Conservation (phyloP, 2,329 filamentous ascomycete species). For the Neopestalotiopsis sp. region DNA sequence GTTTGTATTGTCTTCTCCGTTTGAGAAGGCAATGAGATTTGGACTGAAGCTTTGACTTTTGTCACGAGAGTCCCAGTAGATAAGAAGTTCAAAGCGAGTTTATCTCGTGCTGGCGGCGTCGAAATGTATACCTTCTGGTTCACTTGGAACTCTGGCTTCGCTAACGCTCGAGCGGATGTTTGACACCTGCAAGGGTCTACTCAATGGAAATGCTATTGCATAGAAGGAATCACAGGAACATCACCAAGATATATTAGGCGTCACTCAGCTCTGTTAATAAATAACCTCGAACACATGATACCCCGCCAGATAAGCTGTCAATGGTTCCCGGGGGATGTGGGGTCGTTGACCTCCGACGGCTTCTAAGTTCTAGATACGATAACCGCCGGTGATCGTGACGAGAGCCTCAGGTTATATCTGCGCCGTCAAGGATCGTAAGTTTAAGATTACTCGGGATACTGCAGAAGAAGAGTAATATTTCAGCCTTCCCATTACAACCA, state of each 20-base stretch:
- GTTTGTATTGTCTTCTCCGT: not conserved
- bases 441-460: not conserved
- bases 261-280: constrained; percentile 15
- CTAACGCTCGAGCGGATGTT: no score
- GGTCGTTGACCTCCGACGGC: constrained; percentile 15
- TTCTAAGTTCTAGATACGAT: constrained; percentile 5
- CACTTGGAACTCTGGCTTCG: no score
- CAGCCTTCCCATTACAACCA: not conserved
- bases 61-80: no score
- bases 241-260: not conserved
- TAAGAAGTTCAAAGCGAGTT: no score
- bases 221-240: not conserved
- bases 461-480: not conserved
- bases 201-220: no score
- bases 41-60: not conserved
- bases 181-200: no score
- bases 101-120: no score
- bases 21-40: no score
- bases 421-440: not conserved
- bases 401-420: not conserved
- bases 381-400: constrained; percentile 17
- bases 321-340: constrained; percentile 5
- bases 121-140: no score
- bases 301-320: constrained; percentile 16
- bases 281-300: not conserved